Base-by-base conservation (phyloP, 306 rosid genomes). In the Ormosia emarginata region DNA sequence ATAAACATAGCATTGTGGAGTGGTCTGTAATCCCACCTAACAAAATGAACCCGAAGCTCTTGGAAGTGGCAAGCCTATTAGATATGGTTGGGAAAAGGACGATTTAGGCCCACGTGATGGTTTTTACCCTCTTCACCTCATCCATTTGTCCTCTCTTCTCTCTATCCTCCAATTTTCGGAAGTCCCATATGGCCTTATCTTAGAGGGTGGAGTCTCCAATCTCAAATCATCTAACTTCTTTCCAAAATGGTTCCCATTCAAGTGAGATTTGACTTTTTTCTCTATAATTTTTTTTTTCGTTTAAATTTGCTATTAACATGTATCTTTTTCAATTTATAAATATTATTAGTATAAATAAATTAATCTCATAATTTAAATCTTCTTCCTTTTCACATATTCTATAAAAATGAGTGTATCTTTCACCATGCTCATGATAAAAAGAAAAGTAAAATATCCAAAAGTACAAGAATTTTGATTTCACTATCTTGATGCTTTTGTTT, bases 71-170 rank as follows among this genome's bases (percentile, higher is more conserved):
- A 50, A 55, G 34, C 24, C 14, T 44, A 44, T 50, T 39, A 41
- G 82, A 73, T 84, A 74, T 62, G 40, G 63, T 76, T 58, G 37
- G 81, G 82, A 75, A 84, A 71, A 80, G 29, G 94, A 88, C 92
- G 86, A 78, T 69, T 82, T 61, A 72, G 82, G 65, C 75, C 90
- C 92, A 90, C 89, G 89, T 88, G 90, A 86, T 59, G 82, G 24
- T 77, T 79, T 80, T 76, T 9, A 77, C 50, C 24, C 33, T 75
- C 64, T 80, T 70, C 57, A 40, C 58, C 82, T 71, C 76, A 1
- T 85, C 47, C 77, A n/a, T 56, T 85, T 85, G 85, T 80, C 85
- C 15, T 67, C 77, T 78, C 6, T 72, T 84, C 55, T 78, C 50
- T 55, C 32, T 39, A 13, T 53, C n/a, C 71, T 71, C 73, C 46